These are phyloP conservation scores for Chlorella sp. DNA, from an alignment of 139 green algal species.

Conservation along the genomic window DNA sequence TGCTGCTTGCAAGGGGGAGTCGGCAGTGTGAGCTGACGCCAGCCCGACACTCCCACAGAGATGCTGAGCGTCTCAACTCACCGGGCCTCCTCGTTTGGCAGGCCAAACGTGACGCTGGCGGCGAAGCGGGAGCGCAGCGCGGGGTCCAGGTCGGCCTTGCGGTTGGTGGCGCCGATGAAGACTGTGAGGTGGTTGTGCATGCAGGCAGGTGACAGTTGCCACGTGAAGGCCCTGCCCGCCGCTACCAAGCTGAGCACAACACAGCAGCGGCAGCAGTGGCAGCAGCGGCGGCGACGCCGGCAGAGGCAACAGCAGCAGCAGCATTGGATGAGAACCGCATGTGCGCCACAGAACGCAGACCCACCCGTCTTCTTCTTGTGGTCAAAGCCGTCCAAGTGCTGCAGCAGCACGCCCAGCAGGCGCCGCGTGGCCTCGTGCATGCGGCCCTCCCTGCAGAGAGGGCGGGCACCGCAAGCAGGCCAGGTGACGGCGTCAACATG, in stretches of 20 bases:
- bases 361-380: slow-evolving; percentile 35
- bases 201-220: too few species aligned
- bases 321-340: too few species aligned
- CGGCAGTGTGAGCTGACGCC: too few species aligned
- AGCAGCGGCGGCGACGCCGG: too few species aligned
- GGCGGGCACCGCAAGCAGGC: too few species aligned
- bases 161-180: slow-evolving; percentile 93
- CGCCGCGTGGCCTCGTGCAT: slow-evolving; percentile 89
- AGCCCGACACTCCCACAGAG: too few species aligned
- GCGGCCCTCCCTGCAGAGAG: slow-evolving; percentile 41
- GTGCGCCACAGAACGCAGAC: too few species aligned
- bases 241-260: too few species aligned
- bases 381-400: slow-evolving; percentile 84
- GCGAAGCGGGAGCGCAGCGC: slow-evolving; percentile 83
- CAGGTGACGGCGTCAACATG: too few species aligned
- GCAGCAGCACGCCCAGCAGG: slow-evolving; percentile 89
- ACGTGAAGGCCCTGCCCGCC: too few species aligned
- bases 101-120: slow-evolving; percentile 70
- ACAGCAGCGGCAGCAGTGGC: too few species aligned
- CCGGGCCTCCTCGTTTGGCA: slow-evolving; percentile 66
- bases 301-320: background rate
- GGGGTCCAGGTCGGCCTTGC: slow-evolving; percentile 83
- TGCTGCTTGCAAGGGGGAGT: too few species aligned
- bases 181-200: slow-evolving; percentile 49
- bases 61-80: background rate